Conservation (phyloP, 805 yeast species). For the Myxozyma lipomycoides region DNA sequence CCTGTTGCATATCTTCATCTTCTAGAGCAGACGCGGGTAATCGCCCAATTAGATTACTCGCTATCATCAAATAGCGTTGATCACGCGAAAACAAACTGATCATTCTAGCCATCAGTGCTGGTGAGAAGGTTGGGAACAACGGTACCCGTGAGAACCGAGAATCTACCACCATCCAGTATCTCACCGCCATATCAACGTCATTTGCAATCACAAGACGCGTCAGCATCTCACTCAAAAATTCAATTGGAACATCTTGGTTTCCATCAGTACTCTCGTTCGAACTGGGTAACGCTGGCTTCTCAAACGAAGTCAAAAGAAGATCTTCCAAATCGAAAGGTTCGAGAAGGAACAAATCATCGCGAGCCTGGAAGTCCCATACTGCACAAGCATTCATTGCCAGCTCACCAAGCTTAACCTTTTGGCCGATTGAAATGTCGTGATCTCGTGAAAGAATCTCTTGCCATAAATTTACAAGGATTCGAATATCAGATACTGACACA, state of each 20-base stretch:
- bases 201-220: not conserved
- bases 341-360: not conserved
- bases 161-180: not conserved
- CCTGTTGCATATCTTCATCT: not conserved
- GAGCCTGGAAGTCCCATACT: not conserved
- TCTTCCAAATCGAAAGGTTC: not conserved
- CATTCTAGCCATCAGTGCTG: not conserved
- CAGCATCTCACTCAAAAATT: not conserved
- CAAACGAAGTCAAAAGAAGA: not conserved
- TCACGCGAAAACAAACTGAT: not conserved
- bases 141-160: not conserved
- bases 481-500: not conserved
- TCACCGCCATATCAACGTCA: not conserved
- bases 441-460: not conserved
- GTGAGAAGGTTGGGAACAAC: not conserved
- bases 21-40: not conserved
- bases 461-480: not conserved
- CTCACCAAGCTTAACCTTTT: not conserved
- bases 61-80: not conserved
- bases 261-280: not conserved
- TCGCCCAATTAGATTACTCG: not conserved
- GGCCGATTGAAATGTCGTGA: not conserved
- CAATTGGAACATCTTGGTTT: not conserved
- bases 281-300: not conserved
- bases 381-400: not conserved